Conservation (phyloP, 805 yeast genomes). For the Monosporozyma siamensis region DNA sequence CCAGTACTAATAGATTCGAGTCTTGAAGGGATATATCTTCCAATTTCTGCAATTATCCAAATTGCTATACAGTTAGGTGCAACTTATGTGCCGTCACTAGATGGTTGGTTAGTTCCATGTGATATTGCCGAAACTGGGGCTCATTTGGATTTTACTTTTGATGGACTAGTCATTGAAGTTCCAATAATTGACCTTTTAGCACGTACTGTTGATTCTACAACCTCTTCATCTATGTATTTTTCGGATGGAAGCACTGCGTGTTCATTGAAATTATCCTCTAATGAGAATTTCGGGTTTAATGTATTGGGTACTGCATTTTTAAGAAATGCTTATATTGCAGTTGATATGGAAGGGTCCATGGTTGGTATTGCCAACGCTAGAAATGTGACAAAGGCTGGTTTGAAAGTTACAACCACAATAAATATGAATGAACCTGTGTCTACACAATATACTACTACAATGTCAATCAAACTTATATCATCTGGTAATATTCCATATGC, state of each 20-base stretch:
- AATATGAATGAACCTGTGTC: neutral
- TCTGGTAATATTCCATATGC: slow-evolving; percentile 48
- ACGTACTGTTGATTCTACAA: slow-evolving; percentile 27
- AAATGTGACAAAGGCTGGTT: neutral
- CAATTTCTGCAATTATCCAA: slow-evolving; percentile 46
- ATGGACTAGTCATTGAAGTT: slow-evolving; percentile 40
- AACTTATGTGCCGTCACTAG: slow-evolving; percentile 38
- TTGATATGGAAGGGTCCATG: slow-evolving; percentile 47
- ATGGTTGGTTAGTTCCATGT: slow-evolving; percentile 58
- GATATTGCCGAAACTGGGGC: slow-evolving; percentile 41
- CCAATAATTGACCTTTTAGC: slow-evolving; percentile 42
- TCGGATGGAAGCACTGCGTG: slow-evolving; percentile 52
- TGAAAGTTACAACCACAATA: neutral
- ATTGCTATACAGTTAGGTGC: slow-evolving; percentile 67
- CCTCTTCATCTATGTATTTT: slow-evolving; percentile 36
- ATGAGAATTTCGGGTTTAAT: slow-evolving; percentile 38
- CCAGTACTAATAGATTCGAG: slow-evolving; percentile 58
- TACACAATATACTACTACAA: neutral
- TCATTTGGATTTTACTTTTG: slow-evolving; percentile 43
- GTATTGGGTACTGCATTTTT: slow-evolving; percentile 53
- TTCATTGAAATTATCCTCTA: slow-evolving; percentile 42
- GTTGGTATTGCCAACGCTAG: slow-evolving; percentile 48
- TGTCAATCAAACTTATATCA: slow-evolving; percentile 19
- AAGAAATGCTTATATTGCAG: slow-evolving; percentile 45
- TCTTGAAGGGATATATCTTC: slow-evolving; percentile 40